Evolutionary conservation across 208 protist species (phyloP).

Genomic region (Lotmaria passim): DNA sequence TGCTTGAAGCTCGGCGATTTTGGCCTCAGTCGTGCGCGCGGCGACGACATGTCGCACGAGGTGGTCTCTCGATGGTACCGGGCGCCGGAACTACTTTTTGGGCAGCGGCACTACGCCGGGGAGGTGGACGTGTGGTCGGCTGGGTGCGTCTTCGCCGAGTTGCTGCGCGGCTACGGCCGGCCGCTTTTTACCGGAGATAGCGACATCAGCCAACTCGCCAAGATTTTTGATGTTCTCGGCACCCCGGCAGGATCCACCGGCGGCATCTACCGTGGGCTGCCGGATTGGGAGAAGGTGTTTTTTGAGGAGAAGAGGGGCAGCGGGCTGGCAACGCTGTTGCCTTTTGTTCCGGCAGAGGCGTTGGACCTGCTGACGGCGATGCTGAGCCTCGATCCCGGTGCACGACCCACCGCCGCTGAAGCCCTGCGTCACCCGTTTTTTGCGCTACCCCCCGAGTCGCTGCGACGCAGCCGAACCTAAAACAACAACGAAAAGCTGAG

Average conservation of each 20-base stretch:
- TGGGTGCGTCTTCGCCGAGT: slow-evolving; percentile 98
- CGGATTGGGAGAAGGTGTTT: slow-evolving; percentile 93
- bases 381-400: slow-evolving; percentile 59
- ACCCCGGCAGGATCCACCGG: slow-evolving; percentile 91
- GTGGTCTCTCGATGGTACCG: slow-evolving; percentile 99
- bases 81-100: slow-evolving; percentile 98
- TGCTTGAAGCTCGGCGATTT: slow-evolving; percentile 96
- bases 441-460: slow-evolving; percentile 5
- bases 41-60: slow-evolving; percentile 95
- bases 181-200: slow-evolving; percentile 95
- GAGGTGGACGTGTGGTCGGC: slow-evolving; percentile 96
- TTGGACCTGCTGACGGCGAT: slow-evolving; percentile 62
- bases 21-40: slow-evolving; percentile 71
- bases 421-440: slow-evolving; percentile 76
- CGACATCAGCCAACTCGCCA: slow-evolving; percentile 83
- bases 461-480: slow-evolving; percentile 4
- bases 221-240: slow-evolving; percentile 96
- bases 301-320: slow-evolving; percentile 63
- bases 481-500: too few species aligned
- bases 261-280: slow-evolving; percentile 89
- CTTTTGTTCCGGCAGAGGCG: slow-evolving; percentile 53
- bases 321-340: slow-evolving; percentile 60
- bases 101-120: slow-evolving; percentile 92
- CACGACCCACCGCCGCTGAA: slow-evolving; percentile 48
- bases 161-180: slow-evolving; percentile 81